Evolutionary conservation across 805 yeast species (phyloP).

Genomic region (Candida nonsorbophila): DNA sequence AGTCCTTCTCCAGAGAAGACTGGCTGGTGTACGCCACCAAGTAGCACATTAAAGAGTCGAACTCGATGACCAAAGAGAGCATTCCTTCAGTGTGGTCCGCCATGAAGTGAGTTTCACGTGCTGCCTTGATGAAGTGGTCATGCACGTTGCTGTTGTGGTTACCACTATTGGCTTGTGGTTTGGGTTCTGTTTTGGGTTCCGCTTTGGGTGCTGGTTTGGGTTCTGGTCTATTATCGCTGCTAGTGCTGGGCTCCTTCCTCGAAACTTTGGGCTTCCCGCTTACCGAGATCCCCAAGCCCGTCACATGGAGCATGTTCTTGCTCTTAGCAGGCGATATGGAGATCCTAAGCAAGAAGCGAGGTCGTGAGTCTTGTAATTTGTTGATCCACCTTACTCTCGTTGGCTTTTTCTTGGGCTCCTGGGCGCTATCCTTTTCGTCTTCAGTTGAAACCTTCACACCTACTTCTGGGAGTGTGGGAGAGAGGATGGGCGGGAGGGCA

Average conservation of each 20-base stretch:
- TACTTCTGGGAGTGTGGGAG: conserved; percentile 31
- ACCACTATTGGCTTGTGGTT: not conserved
- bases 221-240: not conserved
- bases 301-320: too few species aligned
- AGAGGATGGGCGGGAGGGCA: conserved; percentile 30
- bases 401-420: conserved; percentile 2
- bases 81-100: conserved; percentile 14
- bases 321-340: conserved; percentile 1
- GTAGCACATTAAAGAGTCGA: conserved; percentile 22
- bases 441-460: too few species aligned
- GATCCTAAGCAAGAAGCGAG: conserved; percentile 12
- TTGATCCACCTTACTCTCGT: conserved; percentile 22
- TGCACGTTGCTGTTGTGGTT: not conserved
- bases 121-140: conserved; percentile 14
- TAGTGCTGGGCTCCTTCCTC: not conserved
- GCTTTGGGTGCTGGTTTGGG: not conserved
- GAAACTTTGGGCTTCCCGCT: not conserved
- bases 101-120: conserved; percentile 13
- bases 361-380: conserved; percentile 16
- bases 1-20: conserved; percentile 26
- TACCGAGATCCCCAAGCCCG: conserved; percentile 5
- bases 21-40: too few species aligned
- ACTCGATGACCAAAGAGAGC: conserved; percentile 15
- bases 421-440: too few species aligned
- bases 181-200: not conserved